phyloP scores from a whole-genome alignment of 805 yeast genomes.

The Maudiozyma saulgeensis region DNA sequence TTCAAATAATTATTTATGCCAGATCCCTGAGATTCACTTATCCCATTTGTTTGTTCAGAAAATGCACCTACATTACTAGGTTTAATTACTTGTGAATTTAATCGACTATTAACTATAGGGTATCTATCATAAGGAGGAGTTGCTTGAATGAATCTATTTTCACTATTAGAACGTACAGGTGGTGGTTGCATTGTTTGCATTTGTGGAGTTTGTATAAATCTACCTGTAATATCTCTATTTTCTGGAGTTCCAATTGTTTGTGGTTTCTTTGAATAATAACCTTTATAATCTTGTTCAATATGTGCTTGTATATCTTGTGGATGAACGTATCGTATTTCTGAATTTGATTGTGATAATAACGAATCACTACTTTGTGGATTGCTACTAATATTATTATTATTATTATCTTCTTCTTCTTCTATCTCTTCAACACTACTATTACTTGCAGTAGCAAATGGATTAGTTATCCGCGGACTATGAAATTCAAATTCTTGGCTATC shows the following conservation, averaged over 20 bases:
- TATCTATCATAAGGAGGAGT: constrained; percentile 62
- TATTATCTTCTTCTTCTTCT: neutral
- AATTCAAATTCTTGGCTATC: neutral
- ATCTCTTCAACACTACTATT: neutral
- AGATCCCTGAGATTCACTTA: constrained; percentile 1
- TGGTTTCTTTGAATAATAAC: constrained; percentile 17
- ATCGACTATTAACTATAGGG: constrained; percentile 52
- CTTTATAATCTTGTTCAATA: constrained; percentile 16
- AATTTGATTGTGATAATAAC: neutral
- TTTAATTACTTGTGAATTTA: constrained; percentile 35
- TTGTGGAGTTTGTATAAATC: neutral
- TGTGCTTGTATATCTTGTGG: neutral
- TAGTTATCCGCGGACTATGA: neutral
- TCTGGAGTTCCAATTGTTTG: neutral
- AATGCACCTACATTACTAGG: neutral
- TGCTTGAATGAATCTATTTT: constrained; percentile 7
- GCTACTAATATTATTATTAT: neutral
- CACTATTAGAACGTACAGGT: neutral
- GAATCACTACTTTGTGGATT: neutral
- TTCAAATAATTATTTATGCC: neutral
- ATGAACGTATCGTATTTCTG: neutral
- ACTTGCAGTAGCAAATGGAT: neutral
- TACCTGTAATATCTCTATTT: neutral
- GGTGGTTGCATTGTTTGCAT: constrained; percentile 30
- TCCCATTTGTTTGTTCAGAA: neutral